Evolutionary conservation across 2,329 filamentous ascomycete species (phyloP).

Genomic region (Geosmithia morbida): DNA sequence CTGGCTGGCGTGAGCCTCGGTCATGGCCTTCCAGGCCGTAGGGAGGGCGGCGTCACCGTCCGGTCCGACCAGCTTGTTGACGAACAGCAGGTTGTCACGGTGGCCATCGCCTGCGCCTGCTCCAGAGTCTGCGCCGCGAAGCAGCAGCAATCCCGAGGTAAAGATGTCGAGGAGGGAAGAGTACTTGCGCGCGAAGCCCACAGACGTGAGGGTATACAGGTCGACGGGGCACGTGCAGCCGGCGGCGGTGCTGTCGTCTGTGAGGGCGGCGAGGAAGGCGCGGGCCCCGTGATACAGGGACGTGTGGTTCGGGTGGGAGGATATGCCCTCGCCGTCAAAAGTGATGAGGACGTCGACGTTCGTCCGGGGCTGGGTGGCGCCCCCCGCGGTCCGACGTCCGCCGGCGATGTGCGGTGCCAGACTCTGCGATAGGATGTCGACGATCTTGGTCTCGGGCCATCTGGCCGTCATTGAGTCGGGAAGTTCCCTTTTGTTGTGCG

Average conservation of each 20-base stretch:
- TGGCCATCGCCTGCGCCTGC: conserved; percentile 15
- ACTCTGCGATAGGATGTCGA: conserved; percentile 52
- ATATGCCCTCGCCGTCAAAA: conserved; percentile 74
- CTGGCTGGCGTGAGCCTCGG: conserved; percentile 77
- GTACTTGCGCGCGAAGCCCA: conserved; percentile 70
- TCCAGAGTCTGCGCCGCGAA: conserved; percentile 25
- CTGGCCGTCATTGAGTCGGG: conserved; percentile 74
- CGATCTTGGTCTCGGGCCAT: conserved; percentile 62
- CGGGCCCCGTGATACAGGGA: conserved; percentile 74
- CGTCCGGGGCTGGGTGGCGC: conserved; percentile 14
- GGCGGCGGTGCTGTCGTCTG: conserved; percentile 49
- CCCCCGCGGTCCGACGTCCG: conserved; percentile 8
- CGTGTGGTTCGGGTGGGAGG: conserved; percentile 84
- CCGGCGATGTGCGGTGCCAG: conserved; percentile 54
- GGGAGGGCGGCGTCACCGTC: conserved; percentile 19
- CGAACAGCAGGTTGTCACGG: conserved; percentile 44
- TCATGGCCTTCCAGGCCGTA: conserved; percentile 74
- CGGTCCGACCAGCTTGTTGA: conserved; percentile 52
- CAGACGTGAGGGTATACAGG: conserved; percentile 70
- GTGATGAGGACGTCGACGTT: conserved; percentile 76
- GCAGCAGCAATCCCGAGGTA: conserved; percentile 35
- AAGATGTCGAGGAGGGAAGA: conserved; percentile 59
- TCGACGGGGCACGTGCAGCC: conserved; percentile 50
- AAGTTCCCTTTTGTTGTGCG: conserved; percentile 24
- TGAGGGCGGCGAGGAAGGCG: conserved; percentile 53